These are phyloP conservation scores for Leccinum subrobustum DNA, from an alignment of 1,284 basidiomycete genomes.

Conservation along the genomic window DNA sequence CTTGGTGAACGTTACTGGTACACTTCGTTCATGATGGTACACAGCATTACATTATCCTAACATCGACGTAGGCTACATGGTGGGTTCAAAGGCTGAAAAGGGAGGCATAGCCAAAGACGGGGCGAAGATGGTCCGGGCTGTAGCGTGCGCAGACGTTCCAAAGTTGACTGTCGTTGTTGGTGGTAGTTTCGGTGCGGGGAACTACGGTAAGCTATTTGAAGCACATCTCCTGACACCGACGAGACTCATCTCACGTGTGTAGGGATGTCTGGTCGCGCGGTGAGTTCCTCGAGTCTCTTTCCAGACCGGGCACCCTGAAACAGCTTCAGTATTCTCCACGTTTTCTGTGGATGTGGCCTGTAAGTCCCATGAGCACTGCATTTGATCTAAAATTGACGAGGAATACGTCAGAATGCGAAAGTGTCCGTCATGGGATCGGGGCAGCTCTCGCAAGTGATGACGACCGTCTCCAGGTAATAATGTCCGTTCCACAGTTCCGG, in stretches of 20 bases:
- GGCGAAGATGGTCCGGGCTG: constrained; percentile 97
- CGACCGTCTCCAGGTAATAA: constrained; percentile 76
- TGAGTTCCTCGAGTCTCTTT: constrained; percentile 39
- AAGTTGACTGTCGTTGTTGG: constrained; percentile 95
- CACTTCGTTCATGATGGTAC: constrained; percentile 6
- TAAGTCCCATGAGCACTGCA: constrained; percentile 39
- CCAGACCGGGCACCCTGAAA: constrained; percentile 8
- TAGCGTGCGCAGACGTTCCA: constrained; percentile 91
- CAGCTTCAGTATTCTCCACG: constrained; percentile 77
- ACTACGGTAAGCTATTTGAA: constrained; percentile 63
- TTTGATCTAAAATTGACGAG: constrained; percentile 11
- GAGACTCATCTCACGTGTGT: constrained; percentile 16
- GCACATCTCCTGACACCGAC: neutral
- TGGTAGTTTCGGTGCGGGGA: constrained; percentile 93
- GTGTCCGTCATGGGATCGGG: constrained; percentile 97
- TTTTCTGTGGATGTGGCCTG: constrained; percentile 98
- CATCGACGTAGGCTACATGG: constrained; percentile 75
- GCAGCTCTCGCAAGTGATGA: constrained; percentile 92
- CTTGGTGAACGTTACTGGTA: constrained; percentile 89
- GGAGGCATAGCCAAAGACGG: constrained; percentile 98
- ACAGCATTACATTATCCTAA: constrained; percentile 3
- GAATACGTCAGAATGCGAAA: constrained; percentile 70
- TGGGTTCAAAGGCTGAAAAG: constrained; percentile 89
- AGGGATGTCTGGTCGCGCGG: constrained; percentile 89
- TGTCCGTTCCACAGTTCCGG: constrained; percentile 4